phyloP scores from a whole-genome alignment of 164 flowering plant species.

The Dillenia turbinata region DNA sequence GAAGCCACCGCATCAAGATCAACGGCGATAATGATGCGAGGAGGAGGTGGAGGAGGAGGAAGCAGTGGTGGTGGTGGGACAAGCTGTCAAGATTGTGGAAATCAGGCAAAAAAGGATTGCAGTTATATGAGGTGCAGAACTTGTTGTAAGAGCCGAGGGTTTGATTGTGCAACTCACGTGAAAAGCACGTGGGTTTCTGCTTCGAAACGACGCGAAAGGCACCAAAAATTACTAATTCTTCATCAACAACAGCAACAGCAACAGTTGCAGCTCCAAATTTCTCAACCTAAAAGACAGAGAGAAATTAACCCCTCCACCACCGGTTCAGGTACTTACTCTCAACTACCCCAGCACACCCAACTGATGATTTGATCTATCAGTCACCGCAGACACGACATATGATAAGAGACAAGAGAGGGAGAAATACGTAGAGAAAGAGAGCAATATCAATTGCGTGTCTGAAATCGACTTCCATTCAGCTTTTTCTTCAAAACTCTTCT shows the following conservation, averaged over 20 bases:
- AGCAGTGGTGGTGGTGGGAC: constrained; percentile 24
- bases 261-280: constrained; percentile 16
- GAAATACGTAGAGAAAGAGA: not conserved
- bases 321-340: constrained; percentile 37
- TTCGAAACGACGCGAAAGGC: constrained; percentile 63
- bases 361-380: too few relatives aligned
- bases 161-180: constrained; percentile 68
- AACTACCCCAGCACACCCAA: too few relatives aligned
- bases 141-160: constrained; percentile 81
- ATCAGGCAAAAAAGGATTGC: constrained; percentile 88
- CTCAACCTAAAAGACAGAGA: constrained; percentile 46
- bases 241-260: constrained; percentile 30
- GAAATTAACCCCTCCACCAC: constrained; percentile 34
- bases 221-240: constrained; percentile 41
- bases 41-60: constrained; percentile 22
- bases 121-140: constrained; percentile 69
- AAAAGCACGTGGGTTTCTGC: constrained; percentile 93
- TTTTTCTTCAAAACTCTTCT: constrained; percentile 10
- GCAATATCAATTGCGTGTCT: constrained; percentile 28
- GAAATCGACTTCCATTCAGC: constrained; percentile 21
- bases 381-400: too few relatives aligned
- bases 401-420: not conserved
- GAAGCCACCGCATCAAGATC: constrained; percentile 19
- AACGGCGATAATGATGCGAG: constrained; percentile 31
- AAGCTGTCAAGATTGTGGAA: constrained; percentile 82